Evolutionary conservation across 441 rosid species (phyloP).

Genomic region (Gossypium aridum): DNA sequence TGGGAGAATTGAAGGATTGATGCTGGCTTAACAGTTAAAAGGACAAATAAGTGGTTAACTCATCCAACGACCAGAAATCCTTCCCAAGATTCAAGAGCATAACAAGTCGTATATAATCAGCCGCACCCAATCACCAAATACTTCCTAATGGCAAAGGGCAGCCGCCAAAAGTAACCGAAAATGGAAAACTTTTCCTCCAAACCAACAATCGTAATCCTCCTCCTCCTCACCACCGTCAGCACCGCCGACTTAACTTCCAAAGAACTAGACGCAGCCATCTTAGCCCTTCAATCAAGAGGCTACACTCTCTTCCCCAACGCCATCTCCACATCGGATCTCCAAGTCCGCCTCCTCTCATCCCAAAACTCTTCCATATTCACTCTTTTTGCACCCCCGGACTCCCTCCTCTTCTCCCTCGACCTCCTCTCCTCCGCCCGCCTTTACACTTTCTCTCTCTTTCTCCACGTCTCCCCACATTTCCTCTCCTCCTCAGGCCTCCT

Average conservation of each 20-base stretch:
- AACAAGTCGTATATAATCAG: not conserved
- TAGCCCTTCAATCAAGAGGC: constrained; percentile 32
- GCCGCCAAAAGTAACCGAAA: not conserved
- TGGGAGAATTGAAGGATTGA: too few relatives aligned
- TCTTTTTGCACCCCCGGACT: constrained; percentile 34
- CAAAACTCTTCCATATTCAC: constrained; percentile 21
- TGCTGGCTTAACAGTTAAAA: constrained; percentile 22
- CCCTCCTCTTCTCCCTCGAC: constrained; percentile 29
- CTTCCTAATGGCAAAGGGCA: not conserved
- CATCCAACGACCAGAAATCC: not conserved
- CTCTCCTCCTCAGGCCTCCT: constrained; percentile 21
- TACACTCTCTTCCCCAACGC: constrained; percentile 38
- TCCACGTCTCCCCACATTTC: constrained; percentile 27
- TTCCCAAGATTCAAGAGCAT: not conserved
- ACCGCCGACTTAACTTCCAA: constrained; percentile 15
- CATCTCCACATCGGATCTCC: constrained; percentile 28
- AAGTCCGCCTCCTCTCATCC: constrained; percentile 25
- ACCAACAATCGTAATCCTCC: not conserved
- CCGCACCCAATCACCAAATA: not conserved
- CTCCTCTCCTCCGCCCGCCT: constrained; percentile 24
- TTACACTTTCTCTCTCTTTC: constrained; percentile 26
- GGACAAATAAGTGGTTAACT: constrained; percentile 14
- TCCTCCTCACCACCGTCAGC: not conserved
- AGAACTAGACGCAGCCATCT: constrained; percentile 27
- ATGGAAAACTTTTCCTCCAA: not conserved